Conservation (phyloP, 176 grass and related monocot species). For the Bonia amplexicaulis region DNA sequence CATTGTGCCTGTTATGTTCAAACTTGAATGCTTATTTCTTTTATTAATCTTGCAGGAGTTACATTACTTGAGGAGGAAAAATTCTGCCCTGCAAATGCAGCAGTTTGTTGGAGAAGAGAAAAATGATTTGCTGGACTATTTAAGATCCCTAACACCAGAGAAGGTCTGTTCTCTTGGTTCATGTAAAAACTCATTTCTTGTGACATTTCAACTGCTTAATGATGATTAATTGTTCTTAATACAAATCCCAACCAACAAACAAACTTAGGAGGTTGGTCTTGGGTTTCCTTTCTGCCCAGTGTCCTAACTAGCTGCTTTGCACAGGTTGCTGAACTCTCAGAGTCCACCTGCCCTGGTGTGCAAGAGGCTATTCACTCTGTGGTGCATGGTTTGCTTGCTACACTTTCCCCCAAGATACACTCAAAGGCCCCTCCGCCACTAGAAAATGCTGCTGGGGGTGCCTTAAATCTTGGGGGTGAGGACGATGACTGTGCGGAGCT, state of each 20-base stretch:
- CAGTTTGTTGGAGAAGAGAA: slow-evolving; percentile 91
- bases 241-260: background rate
- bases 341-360: slow-evolving; percentile 65
- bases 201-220: background rate
- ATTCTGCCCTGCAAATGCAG: slow-evolving; percentile 91
- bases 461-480: slow-evolving; percentile 41
- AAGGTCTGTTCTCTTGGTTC: slow-evolving; percentile 45
- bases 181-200: background rate
- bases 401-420: slow-evolving; percentile 87
- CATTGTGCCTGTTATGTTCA: background rate
- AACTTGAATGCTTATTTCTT: background rate
- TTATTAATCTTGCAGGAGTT: slow-evolving; percentile 57
- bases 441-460: slow-evolving; percentile 45
- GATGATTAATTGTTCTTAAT: background rate
- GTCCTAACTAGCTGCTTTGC: slow-evolving; percentile 24
- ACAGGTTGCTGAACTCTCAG: slow-evolving; percentile 91
- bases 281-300: background rate
- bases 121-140: slow-evolving; percentile 87
- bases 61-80: slow-evolving; percentile 69
- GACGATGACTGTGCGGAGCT: slow-evolving; percentile 64
- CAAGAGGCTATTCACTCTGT: slow-evolving; percentile 85
- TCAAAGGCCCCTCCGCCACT: slow-evolving; percentile 40
- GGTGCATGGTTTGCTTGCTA: slow-evolving; percentile 86
- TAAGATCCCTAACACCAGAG: slow-evolving; percentile 82
- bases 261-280: background rate